phyloP scores from a whole-genome alignment of 176 grass and related monocot species.

The Puya raimondii region DNA sequence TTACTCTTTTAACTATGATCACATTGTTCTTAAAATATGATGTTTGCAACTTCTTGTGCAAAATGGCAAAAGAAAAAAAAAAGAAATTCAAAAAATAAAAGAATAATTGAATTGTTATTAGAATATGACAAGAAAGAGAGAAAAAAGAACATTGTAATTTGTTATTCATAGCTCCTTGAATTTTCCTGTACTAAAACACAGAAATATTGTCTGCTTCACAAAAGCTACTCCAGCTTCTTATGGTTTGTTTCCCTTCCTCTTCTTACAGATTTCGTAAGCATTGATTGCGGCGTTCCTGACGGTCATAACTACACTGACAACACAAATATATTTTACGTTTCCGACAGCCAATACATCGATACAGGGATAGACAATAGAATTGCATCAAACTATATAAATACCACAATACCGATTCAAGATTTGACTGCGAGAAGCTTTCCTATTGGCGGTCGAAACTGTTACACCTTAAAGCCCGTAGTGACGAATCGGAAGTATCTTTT shows the following conservation, averaged over 20 bases:
- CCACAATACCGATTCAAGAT: too few species aligned
- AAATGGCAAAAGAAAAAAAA: too few species aligned
- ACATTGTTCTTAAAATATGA: too few species aligned
- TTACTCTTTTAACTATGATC: too few species aligned
- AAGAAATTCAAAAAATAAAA: too few species aligned
- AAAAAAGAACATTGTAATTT: too few species aligned
- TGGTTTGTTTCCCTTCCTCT: not conserved
- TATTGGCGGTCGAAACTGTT: not conserved
- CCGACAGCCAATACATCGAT: not conserved
- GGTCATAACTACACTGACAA: not conserved
- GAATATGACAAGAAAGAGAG: not conserved
- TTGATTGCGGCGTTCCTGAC: not conserved
- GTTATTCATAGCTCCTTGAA: too few species aligned
- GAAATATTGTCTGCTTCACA: not conserved
- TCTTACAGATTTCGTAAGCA: constrained; percentile 3
- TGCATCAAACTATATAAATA: not conserved
- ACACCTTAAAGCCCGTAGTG: not conserved
- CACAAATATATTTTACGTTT: not conserved
- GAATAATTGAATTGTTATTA: not conserved
- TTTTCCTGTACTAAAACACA: too few species aligned
- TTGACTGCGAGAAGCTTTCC: not conserved
- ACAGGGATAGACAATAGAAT: not conserved
- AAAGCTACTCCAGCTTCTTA: not conserved
- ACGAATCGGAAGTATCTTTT: not conserved
- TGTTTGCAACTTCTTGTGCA: not conserved